Evolutionary conservation across 768 basidiomycete genomes (phyloP), one percentile per base, ranked within the genome.

Genomic region (Hericium coralloides): DNA sequence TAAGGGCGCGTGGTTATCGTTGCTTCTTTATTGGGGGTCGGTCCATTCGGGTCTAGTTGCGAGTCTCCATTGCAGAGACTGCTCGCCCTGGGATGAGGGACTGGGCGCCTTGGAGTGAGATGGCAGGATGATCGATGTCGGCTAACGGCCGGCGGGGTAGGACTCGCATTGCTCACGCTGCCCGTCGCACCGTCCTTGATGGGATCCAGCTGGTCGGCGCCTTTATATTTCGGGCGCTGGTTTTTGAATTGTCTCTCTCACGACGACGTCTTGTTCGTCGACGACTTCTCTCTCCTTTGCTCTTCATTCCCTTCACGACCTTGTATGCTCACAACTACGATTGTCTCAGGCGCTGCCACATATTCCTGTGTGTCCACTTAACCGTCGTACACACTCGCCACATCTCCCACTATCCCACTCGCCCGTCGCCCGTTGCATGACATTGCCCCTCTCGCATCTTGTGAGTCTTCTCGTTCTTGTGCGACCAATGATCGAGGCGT

Each of bases 291-390:
- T 53, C 65, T 50, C 49, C 64, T 55, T 60, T 38, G 58, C 57
- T 53, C 66, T 66, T 60, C 55, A 49, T 58, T 67, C 62, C 69
- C 69, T 73, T 76, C 64, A 73, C 72, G 72, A 73, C 59, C 58
- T 54, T 52, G 38, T 43, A 61, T 59, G 62, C 62, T 63, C 49
- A 63, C 62, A 53, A 63, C 55, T 26, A 55, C 55, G 17, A 37
- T 60, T 53, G 59, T 56, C 62, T 65, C 63, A 55, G 15, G 55
- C 31, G 38, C 56, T 12, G 45, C 61, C 49, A 17, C 25, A 45
- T 36, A 17, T 6, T 38, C 53, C 12, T 38, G 38, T 43, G 55
- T 49, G 55, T 55, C 55, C 18, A 48, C 55, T 55, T 55, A 17
- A 48, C 47, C 57, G 50, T 60, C 59, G 59, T 55, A 58, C 59